Evolutionary conservation across 1,284 basidiomycete genomes (phyloP).

Genomic region (Dichomitus squalens): DNA sequence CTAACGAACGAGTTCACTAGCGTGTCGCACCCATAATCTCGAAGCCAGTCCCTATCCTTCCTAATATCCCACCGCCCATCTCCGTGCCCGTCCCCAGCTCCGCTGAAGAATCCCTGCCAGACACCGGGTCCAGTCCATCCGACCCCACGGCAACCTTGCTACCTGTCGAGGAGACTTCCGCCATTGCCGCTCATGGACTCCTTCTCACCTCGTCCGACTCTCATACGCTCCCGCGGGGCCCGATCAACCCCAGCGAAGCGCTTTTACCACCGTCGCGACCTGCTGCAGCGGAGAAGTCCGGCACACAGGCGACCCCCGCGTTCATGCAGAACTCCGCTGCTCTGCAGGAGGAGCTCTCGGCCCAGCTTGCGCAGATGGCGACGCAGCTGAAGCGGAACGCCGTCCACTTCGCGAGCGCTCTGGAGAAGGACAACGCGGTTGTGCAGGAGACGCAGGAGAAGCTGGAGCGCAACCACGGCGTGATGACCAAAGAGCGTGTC

Average conservation of each 20-base stretch:
- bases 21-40: slow-evolving; percentile 40
- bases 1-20: slow-evolving; percentile 23
- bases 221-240: slow-evolving; percentile 8
- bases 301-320: slow-evolving; percentile 42
- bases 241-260: slow-evolving; percentile 21
- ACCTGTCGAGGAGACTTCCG: slow-evolving; percentile 16
- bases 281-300: slow-evolving; percentile 29
- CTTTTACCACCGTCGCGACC: slow-evolving; percentile 32
- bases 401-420: slow-evolving; percentile 63
- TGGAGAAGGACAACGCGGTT: slow-evolving; percentile 67
- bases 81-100: slow-evolving; percentile 30
- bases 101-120: slow-evolving; percentile 4
- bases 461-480: slow-evolving; percentile 69
- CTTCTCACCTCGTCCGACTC: slow-evolving; percentile 37
- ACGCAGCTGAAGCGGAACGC: slow-evolving; percentile 76
- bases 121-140: slow-evolving; percentile 13
- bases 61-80: slow-evolving; percentile 30
- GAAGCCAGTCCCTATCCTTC: slow-evolving; percentile 40
- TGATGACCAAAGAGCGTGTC: slow-evolving; percentile 66
- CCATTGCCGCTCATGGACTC: slow-evolving; percentile 32
- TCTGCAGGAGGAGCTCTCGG: slow-evolving; percentile 71
- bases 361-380: slow-evolving; percentile 78
- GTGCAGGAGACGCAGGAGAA: slow-evolving; percentile 64
- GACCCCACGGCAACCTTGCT: slow-evolving; percentile 20
- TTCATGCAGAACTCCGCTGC: slow-evolving; percentile 59